Conservation (phyloP, 345 rosid genomes). For the Conringia planisiliqua region DNA sequence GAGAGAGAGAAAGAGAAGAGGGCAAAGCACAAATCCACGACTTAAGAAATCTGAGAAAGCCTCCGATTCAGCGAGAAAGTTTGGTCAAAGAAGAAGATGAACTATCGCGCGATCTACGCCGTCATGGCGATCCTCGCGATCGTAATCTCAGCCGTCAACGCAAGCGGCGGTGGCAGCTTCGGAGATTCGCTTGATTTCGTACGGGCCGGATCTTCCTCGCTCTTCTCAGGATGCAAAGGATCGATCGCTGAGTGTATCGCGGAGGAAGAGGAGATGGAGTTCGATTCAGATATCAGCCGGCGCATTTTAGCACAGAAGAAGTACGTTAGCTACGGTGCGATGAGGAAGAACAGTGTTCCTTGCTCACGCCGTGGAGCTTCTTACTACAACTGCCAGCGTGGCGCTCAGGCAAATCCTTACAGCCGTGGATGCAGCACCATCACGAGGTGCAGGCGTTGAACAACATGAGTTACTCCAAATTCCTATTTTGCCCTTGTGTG, state of each 20-base stretch:
- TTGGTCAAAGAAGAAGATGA: conserved; percentile 5
- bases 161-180: conserved; percentile 37
- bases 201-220: conserved; percentile 40
- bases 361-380: conserved; percentile 94
- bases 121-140: conserved; percentile 24
- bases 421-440: conserved; percentile 81
- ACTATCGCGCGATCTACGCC: conserved; percentile 39
- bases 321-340: conserved; percentile 91
- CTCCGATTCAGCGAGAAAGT: neutral
- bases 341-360: conserved; percentile 84
- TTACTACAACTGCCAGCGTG: conserved; percentile 83
- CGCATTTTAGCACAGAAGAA: conserved; percentile 71
- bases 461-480: neutral
- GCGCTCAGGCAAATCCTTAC: conserved; percentile 85
- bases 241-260: conserved; percentile 54
- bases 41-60: neutral
- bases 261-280: conserved; percentile 63
- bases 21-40: neutral
- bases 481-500: conserved; percentile 29
- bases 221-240: conserved; percentile 48
- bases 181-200: conserved; percentile 48
- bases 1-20: neutral
- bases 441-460: conserved; percentile 78
- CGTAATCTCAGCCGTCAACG: conserved; percentile 36
- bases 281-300: conserved; percentile 78